Evolutionary conservation across 345 rosid genomes (phyloP), one percentile per base, ranked within the genome.

Genomic region (Moricandia moricandioides): DNA sequence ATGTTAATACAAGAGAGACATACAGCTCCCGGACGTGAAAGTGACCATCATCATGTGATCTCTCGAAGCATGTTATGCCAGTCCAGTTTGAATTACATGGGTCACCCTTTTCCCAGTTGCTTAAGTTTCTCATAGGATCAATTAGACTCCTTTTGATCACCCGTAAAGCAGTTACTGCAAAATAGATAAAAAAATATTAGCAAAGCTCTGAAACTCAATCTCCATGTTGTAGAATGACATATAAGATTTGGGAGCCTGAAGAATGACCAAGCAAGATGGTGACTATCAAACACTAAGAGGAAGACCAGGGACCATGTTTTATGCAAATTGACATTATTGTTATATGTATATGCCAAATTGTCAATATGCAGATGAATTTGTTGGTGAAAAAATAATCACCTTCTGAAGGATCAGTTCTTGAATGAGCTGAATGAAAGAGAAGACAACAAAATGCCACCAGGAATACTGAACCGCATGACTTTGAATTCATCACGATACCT

Each of bases 51-150:
- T 45, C 61, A 26, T 66, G 79, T 60, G 68, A 37, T 4, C 66
- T 45, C 17, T 62, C 60, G 34, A 2, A 66, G 71, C 98, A 93
- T 49, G 81, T 16, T 65, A 93, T 69, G 75, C 92, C 96, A 2
- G 86, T 85, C 98, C 98, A 93, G 70, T 86, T 86, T 55, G 87
- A 84, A 6, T 40, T 69, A 70, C 98, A 93, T 8, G 98, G 93
- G 82, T 93, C 98, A 55, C 89, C 96, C 27, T 83, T 78, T n/a
- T 43, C 80, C 98, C 98, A 93, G 43, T 83, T 80, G 16, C 78
- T 75, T 35, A 91, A 89, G 77, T 75, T 72, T 31, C 82, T 78
- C 85, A 57, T 43, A n/a, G 91, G 85, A 86, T 91, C 96, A 66
- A 30, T 43, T 77, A 91, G 80, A 60, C 64, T 77, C 54, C 73